Percentiles rank a stretch among this genome's conserved stretches.
Evolutionary conservation across 2,329 filamentous ascomycete species (phyloP).

Genomic region (Penicillium verrucosum): DNA sequence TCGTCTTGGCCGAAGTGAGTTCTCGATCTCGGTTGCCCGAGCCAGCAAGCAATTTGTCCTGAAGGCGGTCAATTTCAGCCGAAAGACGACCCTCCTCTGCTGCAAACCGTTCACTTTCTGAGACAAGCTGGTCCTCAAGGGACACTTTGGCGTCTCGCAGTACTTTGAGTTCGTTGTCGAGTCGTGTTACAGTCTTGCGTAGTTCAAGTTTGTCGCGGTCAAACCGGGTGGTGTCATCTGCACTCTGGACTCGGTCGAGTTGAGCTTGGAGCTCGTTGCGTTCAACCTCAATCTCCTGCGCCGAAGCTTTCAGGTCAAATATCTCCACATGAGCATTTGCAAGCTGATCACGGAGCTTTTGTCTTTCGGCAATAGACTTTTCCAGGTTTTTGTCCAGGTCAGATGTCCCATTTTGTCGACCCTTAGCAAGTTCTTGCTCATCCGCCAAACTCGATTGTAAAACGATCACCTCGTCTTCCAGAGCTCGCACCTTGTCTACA

Average conservation of each 20-base stretch:
- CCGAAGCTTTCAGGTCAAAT: conserved; percentile 54
- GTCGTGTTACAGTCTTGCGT: conserved; percentile 63
- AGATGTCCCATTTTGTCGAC: conserved; percentile 56
- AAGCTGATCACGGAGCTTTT: conserved; percentile 62
- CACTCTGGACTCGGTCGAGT: conserved; percentile 54
- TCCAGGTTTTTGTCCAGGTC: conserved; percentile 58
- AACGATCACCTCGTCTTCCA: conserved; percentile 76
- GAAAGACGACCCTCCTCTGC: conserved; percentile 62
- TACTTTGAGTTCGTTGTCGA: conserved; percentile 65
- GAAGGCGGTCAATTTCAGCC: conserved; percentile 49
- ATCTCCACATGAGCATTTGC: conserved; percentile 59
- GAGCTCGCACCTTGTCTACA: conserved; percentile 61
- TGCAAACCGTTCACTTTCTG: conserved; percentile 64
- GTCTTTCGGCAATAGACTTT: conserved; percentile 59
- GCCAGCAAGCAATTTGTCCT: conserved; percentile 48
- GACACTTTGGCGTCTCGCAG: conserved; percentile 63
- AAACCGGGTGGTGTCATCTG: conserved; percentile 57
- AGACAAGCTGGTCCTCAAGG: conserved; percentile 62
- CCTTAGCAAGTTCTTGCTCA: conserved; percentile 60
- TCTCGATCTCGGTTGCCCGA: conserved; percentile 48
- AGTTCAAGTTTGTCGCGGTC: conserved; percentile 69
- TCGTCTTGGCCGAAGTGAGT: conserved; percentile 54
- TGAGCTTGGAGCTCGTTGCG: conserved; percentile 64
- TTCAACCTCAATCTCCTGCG: conserved; percentile 61
- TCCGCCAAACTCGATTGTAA: conserved; percentile 65